Base-by-base conservation (phyloP, 176 grass and related monocot species). In the Triticum aestivum region DNA sequence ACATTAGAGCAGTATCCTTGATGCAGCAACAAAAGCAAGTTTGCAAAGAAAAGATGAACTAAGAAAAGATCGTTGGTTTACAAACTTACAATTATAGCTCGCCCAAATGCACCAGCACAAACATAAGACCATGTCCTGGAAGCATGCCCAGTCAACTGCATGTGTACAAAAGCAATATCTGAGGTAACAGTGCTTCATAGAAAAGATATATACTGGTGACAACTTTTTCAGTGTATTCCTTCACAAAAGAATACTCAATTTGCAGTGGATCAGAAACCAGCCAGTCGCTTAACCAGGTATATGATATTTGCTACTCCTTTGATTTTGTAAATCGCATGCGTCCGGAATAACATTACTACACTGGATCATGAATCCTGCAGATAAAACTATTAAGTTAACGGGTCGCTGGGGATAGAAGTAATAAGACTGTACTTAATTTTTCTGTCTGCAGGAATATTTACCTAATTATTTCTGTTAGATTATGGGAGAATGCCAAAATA, bases 121-220 rank as follows among this genome's bases (percentile, higher is more conserved):
- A 99, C 92, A 91, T 99, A 99, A 70, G 97, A 92, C 97, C 97
- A 99, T 61, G 97, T 85, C 97, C 94, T 68, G 94, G 97, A 90
- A 96, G 97, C 97, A 99, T 99, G 39, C 94, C 97, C 87, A 99
- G 88, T 94, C 97, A 99, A 94, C 97, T 94, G 70, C 68, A 82
- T 17, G 15, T 32, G 11, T 86, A 83, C 65, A 86, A 8, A 87
- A 66, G 14, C 41, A 65, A 68, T 80, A 81, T 74, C 63, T 88
- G 61, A 94, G 73, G 23, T 41, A 83, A 64, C 75, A 84, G 29
- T 66, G 42, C 1, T 74, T 73, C 23, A 44, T 79, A n/a, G 8
- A 42, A 71, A 85, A 85, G 1, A 20, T 20, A 13, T 11, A 65
- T 30, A 41, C 67, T 9, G 9, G 21, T 58, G 9, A 42, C 17